These are phyloP conservation scores for Cercospora nicotianae DNA, from an alignment of 2,329 filamentous ascomycete genomes.

Conservation along the genomic window DNA sequence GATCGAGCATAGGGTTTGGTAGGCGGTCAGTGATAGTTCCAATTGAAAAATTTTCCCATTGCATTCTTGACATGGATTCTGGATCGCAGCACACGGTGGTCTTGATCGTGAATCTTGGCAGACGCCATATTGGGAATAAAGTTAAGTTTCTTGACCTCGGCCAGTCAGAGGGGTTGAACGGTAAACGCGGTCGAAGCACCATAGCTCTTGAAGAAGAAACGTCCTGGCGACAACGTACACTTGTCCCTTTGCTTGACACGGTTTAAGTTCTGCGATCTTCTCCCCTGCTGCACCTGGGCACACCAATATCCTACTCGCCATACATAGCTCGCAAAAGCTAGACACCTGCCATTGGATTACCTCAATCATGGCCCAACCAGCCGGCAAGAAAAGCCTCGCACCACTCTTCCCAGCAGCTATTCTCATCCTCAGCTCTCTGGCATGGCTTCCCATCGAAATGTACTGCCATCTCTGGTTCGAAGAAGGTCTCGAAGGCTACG, in stretches of 20 bases:
- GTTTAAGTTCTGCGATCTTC: background rate
- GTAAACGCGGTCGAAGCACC: constrained; percentile 6
- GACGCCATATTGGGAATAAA: constrained; percentile 9
- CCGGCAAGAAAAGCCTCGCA: background rate
- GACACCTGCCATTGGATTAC: background rate
- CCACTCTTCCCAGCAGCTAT: constrained; percentile 19
- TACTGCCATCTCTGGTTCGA: constrained; percentile 19
- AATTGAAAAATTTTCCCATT: background rate
- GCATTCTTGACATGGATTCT: background rate
- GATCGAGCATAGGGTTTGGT: background rate
- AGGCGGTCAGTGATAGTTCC: background rate
- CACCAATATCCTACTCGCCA: background rate
- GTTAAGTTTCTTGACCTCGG: constrained; percentile 11
- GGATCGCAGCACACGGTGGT: background rate
- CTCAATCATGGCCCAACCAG: background rate
- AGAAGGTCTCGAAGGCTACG: constrained; percentile 16
- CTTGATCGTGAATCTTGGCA: constrained; percentile 2
- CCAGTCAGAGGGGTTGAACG: constrained; percentile 12
- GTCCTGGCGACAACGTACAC: background rate
- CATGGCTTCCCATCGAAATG: constrained; percentile 20
- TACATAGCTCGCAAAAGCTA: background rate
- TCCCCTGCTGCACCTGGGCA: background rate
- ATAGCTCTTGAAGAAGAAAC: background rate
- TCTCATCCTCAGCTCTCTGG: constrained; percentile 12
- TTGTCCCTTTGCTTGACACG: background rate